Percentiles rank a stretch among this genome's conserved stretches.
phyloP scores from a whole-genome alignment of 495 filamentous ascomycete genomes.

The Ascobolus immersus region DNA sequence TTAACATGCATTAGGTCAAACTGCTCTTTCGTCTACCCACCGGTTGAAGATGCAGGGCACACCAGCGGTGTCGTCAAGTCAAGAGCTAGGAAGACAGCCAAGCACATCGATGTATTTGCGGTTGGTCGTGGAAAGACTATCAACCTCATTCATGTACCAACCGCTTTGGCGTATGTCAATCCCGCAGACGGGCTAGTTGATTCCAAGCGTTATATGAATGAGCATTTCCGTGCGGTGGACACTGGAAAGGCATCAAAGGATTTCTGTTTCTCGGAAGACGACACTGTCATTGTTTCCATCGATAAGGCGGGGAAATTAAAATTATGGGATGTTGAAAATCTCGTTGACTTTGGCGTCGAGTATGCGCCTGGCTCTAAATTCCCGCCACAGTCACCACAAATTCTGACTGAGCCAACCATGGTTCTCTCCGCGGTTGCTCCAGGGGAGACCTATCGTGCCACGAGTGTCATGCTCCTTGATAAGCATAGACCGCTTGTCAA shows the following conservation, averaged over 20 bases:
- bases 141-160: constrained; percentile 59
- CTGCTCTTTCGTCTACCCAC: constrained; percentile 16
- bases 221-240: constrained; percentile 69
- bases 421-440: constrained; percentile 15
- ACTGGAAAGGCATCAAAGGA: constrained; percentile 97
- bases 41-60: constrained; percentile 16
- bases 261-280: constrained; percentile 90
- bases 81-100: constrained; percentile 62
- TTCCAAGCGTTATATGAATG: constrained; percentile 47
- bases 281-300: constrained; percentile 75
- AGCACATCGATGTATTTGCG: constrained; percentile 75
- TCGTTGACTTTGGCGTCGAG: constrained; percentile 32
- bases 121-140: constrained; percentile 90
- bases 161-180: constrained; percentile 39
- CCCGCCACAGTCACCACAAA: constrained; percentile 12
- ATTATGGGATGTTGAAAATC: constrained; percentile 81
- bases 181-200: constrained; percentile 24
- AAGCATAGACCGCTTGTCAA: constrained; percentile 76
- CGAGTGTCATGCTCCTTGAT: constrained; percentile 83
- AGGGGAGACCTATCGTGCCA: constrained; percentile 33
- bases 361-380: constrained; percentile 5
- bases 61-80: constrained; percentile 72
- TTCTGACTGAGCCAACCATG: constrained; percentile 10
- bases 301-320: constrained; percentile 87
- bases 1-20: constrained; percentile 1